Evolutionary conservation across 768 basidiomycete genomes (phyloP).

Genomic region (Suillus ampliporus): DNA sequence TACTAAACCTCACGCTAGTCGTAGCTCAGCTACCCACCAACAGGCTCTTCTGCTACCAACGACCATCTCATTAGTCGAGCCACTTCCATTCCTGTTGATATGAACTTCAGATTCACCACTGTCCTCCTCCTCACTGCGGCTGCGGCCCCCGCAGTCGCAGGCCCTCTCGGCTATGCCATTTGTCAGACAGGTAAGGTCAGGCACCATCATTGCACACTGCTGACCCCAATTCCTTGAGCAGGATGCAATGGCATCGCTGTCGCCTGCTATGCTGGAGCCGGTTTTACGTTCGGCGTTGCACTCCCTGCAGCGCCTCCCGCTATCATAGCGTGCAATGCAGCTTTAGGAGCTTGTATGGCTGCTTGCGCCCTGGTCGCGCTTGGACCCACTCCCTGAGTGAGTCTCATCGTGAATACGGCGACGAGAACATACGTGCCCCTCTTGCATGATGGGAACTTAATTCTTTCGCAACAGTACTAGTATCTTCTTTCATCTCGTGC

Average conservation of each 20-base stretch:
- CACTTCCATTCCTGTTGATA: conserved; percentile 4
- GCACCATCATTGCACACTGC: not conserved
- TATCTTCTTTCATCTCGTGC: not conserved
- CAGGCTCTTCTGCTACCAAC: no score
- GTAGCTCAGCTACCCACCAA: not conserved
- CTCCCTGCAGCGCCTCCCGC: conserved; percentile 25
- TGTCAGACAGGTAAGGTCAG: conserved; percentile 32
- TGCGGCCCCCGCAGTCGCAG: conserved; percentile 21
- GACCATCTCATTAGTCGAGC: not conserved
- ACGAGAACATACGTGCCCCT: not conserved
- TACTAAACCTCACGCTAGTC: not conserved
- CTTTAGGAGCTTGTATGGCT: conserved; percentile 30
- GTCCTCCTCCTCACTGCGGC: conserved; percentile 26
- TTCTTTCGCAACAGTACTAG: not conserved
- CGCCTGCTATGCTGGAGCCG: conserved; percentile 30
- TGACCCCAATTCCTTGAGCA: conserved; percentile 1
- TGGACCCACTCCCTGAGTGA: conserved; percentile 32
- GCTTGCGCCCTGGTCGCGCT: conserved; percentile 26
- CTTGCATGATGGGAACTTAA: not conserved
- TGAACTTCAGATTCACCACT: conserved; percentile 30
- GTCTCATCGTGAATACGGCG: not conserved
- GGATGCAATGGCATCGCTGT: conserved; percentile 30
- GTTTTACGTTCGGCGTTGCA: conserved; percentile 30
- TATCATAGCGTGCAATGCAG: conserved; percentile 30
- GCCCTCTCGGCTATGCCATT: conserved; percentile 22